Conservation (phyloP, 106 monocot species). For the Gastrodia elata region DNA sequence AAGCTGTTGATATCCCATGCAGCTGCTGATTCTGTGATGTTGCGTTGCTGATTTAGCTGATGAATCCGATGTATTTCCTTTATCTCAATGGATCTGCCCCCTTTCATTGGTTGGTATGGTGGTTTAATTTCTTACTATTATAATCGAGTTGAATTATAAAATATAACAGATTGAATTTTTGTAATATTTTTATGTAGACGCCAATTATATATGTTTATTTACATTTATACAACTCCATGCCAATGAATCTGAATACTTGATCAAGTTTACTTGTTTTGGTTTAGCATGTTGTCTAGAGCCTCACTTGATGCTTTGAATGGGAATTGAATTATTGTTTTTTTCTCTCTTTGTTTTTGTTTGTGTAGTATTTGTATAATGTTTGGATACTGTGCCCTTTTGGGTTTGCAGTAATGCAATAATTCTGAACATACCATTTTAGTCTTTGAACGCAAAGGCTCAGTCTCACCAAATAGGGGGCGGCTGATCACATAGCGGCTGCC, state of each 20-base stretch:
- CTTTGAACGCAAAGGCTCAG: too few species aligned
- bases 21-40: constrained; percentile 4
- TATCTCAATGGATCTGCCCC: not conserved
- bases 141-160: not conserved
- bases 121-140: not conserved
- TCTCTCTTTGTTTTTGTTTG: too few species aligned
- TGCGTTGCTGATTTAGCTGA: constrained; percentile 9
- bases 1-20: not conserved
- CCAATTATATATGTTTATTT: not conserved
- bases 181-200: not conserved
- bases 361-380: too few species aligned
- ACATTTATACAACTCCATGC: not conserved
- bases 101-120: not conserved
- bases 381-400: too few species aligned
- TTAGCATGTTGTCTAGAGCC: too few species aligned
- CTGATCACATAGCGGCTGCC: too few species aligned
- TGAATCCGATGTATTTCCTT: constrained; percentile 1
- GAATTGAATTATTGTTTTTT: not conserved
- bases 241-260: not conserved
- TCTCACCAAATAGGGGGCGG: too few species aligned
- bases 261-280: not conserved
- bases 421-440: too few species aligned
- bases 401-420: too few species aligned
- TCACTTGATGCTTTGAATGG: not conserved
- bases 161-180: not conserved